Percentiles rank a stretch among this genome's conserved stretches.
These are phyloP conservation scores for Bombardia bombarda DNA, from an alignment of 495 filamentous ascomycete species.

Conservation along the genomic window DNA sequence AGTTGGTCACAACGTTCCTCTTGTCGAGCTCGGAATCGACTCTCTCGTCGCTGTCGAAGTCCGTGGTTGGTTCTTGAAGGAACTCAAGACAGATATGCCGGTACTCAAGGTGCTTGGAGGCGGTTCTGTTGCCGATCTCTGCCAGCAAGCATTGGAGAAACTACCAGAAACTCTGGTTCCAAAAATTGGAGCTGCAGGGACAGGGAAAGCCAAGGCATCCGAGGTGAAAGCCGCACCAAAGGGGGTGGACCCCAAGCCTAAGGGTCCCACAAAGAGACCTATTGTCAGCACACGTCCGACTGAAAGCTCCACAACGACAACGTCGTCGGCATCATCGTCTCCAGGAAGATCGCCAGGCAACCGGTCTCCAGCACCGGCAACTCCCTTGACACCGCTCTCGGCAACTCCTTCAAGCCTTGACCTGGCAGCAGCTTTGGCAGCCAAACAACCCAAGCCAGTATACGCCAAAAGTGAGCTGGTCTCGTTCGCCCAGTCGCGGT, in stretches of 20 bases:
- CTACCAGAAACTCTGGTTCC: neutral
- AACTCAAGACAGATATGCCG: conserved; percentile 24
- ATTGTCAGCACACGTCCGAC: too few relatives aligned
- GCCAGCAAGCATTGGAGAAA: conserved; percentile 4
- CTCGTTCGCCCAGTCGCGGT: too few relatives aligned
- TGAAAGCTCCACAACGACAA: too few relatives aligned
- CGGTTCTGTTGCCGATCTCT: conserved; percentile 9
- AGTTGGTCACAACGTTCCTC: too few relatives aligned
- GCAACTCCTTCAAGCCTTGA: too few relatives aligned
- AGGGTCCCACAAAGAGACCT: neutral
- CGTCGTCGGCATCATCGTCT: too few relatives aligned
- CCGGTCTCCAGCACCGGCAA: too few relatives aligned
- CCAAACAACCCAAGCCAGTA: too few relatives aligned
- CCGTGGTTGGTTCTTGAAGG: conserved; percentile 27
- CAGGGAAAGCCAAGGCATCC: neutral
- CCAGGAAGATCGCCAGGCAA: too few relatives aligned
- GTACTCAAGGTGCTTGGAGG: conserved; percentile 27
- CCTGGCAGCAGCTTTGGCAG: too few relatives aligned
- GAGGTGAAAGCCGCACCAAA: neutral
- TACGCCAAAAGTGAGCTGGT: too few relatives aligned
- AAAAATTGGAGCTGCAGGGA: neutral
- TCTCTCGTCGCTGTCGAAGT: conserved; percentile 29
- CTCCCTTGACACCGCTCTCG: too few relatives aligned
- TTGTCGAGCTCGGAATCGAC: conserved; percentile 24
- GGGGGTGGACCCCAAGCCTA: neutral